Evolutionary conservation across 2,329 filamentous ascomycete genomes (phyloP).

Genomic region (Parastagonospora nodorum): DNA sequence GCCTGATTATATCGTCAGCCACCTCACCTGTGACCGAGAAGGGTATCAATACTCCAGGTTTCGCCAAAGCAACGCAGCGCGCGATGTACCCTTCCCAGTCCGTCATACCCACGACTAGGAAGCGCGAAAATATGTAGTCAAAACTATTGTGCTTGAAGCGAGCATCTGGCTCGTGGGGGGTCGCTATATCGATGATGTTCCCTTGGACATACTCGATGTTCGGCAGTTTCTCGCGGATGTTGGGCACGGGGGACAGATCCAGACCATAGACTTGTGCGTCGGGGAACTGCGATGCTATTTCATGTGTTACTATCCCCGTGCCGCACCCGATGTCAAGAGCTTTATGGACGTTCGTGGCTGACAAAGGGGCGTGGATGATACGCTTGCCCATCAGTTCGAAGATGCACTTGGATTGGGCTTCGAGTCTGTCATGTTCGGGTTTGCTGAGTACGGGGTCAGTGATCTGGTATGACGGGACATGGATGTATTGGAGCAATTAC

Average conservation of each 20-base stretch:
- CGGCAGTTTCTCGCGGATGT: slow-evolving; percentile 4
- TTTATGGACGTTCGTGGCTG: slow-evolving; percentile 1
- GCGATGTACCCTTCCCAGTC: slow-evolving; percentile 54
- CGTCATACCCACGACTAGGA: slow-evolving; percentile 57
- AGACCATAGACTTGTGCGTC: slow-evolving; percentile 13
- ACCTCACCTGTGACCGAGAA: neutral
- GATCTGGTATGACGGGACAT: neutral
- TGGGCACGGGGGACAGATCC: slow-evolving; percentile 32
- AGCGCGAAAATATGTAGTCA: slow-evolving; percentile 60
- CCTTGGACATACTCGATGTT: slow-evolving; percentile 18
- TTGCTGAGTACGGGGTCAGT: slow-evolving; percentile 5
- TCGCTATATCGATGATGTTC: slow-evolving; percentile 15
- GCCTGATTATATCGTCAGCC: neutral
- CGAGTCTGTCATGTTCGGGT: slow-evolving; percentile 27
- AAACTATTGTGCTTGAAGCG: slow-evolving; percentile 56
- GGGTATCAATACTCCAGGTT: slow-evolving; percentile 45
- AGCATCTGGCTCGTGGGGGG: slow-evolving; percentile 1
- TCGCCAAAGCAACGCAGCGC: slow-evolving; percentile 36
- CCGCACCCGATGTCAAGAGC: slow-evolving; percentile 26
- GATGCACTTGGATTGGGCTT: slow-evolving; percentile 17
- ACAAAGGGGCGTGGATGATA: slow-evolving; percentile 15
- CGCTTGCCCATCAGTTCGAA: slow-evolving; percentile 14
- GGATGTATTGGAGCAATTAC: slow-evolving; percentile 8
- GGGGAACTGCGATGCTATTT: slow-evolving; percentile 13
- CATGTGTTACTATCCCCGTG: slow-evolving; percentile 16